Evolutionary conservation across 2,329 filamentous ascomycete genomes (phyloP).

Genomic region (Arthroderma uncinatum): DNA sequence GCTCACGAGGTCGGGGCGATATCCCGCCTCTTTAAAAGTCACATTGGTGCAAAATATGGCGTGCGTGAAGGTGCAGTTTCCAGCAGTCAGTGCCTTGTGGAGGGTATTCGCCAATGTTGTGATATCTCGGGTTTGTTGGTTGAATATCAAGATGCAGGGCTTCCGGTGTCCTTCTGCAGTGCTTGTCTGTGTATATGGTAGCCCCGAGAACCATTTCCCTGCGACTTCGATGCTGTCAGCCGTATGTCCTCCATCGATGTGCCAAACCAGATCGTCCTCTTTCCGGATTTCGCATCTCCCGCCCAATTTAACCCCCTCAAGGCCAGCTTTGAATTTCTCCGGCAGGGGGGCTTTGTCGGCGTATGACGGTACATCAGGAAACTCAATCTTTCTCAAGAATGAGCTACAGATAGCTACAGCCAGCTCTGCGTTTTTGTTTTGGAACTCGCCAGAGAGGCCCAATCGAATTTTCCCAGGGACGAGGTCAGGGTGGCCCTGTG

Average conservation of each 20-base stretch:
- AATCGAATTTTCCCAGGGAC: slow-evolving; percentile 39
- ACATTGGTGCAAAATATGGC: slow-evolving; percentile 75
- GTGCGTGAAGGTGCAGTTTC: slow-evolving; percentile 49
- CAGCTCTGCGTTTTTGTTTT: slow-evolving; percentile 51
- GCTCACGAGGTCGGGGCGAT: slow-evolving; percentile 51
- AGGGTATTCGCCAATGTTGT: slow-evolving; percentile 52
- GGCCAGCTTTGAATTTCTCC: slow-evolving; percentile 50
- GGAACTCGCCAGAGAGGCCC: slow-evolving; percentile 51
- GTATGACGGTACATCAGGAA: slow-evolving; percentile 28
- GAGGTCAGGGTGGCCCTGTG: slow-evolving; percentile 39
- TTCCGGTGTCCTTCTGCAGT: slow-evolving; percentile 22
- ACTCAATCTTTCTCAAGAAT: slow-evolving; percentile 28
- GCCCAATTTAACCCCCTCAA: slow-evolving; percentile 56
- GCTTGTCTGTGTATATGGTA: slow-evolving; percentile 30
- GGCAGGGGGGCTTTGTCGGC: slow-evolving; percentile 42
- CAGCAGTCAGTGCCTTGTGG: slow-evolving; percentile 43
- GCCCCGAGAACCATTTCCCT: slow-evolving; percentile 61
- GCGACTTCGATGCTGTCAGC: slow-evolving; percentile 68
- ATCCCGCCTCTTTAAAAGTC: slow-evolving; percentile 51
- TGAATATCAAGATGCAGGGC: slow-evolving; percentile 65
- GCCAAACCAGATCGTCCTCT: slow-evolving; percentile 55
- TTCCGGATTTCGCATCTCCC: slow-evolving; percentile 65
- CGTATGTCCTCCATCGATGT: slow-evolving; percentile 81
- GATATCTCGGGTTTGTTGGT: slow-evolving; percentile 79
- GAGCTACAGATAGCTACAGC: slow-evolving; percentile 42